Evolutionary conservation across 192 early-diverging fungal species (phyloP), one percentile per base, ranked within the genome.

Genomic region (Paraglomus occultum): DNA sequence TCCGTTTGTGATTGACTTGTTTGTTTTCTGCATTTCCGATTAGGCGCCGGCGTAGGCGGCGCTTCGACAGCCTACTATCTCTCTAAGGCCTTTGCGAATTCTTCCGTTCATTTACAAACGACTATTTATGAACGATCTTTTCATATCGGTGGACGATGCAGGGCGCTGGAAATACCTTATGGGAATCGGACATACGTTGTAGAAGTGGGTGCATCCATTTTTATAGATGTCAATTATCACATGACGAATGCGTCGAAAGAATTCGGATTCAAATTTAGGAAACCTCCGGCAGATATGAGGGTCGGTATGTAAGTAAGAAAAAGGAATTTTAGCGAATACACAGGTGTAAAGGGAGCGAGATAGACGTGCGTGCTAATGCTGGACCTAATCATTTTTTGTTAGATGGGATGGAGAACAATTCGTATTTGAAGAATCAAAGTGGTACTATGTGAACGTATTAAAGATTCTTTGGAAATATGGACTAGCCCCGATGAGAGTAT

Each of bases 191-290:
- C 78, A 7, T 57, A 72, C 12, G 61, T 71, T 18, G 72, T 88
- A 12, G 88, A 89, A 73, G 58, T 83, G 5, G 88, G 88, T 0
- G 88, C 86, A 8, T 87, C 86, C 38, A 84, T 89, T 50, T 89
- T 89, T 72, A 76, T 88, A 22, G 76, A 78, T 18, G 73, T 64
- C 44, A 89, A 89, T 61, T 70, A 82, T 64, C 67, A 89, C 62
- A 50, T 89, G 1, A 77, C 83, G 45, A 78, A 82, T 38, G 75
- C 84, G 4, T 54, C 83, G 22, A 68, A 82, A 53, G 67, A 75
- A 45, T 82, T 85, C 74, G 82, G 82, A 2, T 52, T 89, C 14
- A 71, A 80, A 53, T 63, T 78, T 8, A 79, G 71, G 20, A 52
- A 77, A 39, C 50, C 66, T 18, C 2, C 74, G 12, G 65, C 72